Conservation (phyloP, 306 rosid genomes). For the Cucurbita ficifolia region DNA sequence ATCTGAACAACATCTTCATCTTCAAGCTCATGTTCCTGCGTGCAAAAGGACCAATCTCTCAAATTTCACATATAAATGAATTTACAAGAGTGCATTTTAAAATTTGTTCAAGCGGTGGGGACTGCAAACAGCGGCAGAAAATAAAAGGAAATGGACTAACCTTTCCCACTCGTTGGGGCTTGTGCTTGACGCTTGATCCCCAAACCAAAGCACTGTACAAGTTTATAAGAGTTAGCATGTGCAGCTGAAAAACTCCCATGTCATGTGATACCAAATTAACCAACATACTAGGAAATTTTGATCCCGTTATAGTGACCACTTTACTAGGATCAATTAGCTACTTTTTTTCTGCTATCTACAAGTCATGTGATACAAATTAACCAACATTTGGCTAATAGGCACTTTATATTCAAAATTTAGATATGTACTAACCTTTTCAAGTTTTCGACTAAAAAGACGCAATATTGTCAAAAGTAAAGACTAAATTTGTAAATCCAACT, state of each 20-base stretch:
- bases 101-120: not conserved
- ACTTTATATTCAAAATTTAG: too few relatives aligned
- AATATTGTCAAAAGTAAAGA: too few relatives aligned
- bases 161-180: slow-evolving; percentile 98
- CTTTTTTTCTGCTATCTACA: too few relatives aligned
- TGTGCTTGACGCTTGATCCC: slow-evolving; percentile 95
- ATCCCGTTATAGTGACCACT: too few relatives aligned
- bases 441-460: not conserved
- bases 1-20: slow-evolving; percentile 98
- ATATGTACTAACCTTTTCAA: not conserved
- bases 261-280: too few relatives aligned
- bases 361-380: too few relatives aligned
- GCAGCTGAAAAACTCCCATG: not conserved
- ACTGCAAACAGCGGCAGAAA: not conserved
- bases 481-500: too few relatives aligned
- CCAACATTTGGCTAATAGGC: too few relatives aligned
- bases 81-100: not conserved
- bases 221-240: slow-evolving; percentile 8
- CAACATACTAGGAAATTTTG: too few relatives aligned
- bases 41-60: not conserved
- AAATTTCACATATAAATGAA: not conserved
- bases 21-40: slow-evolving; percentile 83
- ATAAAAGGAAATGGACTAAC: slow-evolving; percentile 18
- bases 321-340: too few relatives aligned
- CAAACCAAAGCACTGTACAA: slow-evolving; percentile 80